Evolutionary conservation across 352 stramenopile genomes (phyloP).

Genomic region (Pythium phragmiticola): DNA sequence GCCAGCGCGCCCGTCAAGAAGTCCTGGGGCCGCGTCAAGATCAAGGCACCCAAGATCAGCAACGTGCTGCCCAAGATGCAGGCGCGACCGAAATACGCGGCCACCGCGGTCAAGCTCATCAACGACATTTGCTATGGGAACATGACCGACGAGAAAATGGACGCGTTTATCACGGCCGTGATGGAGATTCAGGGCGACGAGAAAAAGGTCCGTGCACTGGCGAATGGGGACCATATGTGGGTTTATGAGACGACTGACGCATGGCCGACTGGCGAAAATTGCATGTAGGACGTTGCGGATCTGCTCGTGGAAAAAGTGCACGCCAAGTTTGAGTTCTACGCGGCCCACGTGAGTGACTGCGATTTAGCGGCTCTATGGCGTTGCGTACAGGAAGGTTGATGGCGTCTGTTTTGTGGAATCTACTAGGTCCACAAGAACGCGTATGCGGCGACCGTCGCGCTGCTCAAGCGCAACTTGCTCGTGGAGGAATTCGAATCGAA

Average conservation of each 20-base stretch:
- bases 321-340: slow-evolving; percentile 83
- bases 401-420: neutral
- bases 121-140: slow-evolving; percentile 83
- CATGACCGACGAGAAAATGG: slow-evolving; percentile 70
- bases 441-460: slow-evolving; percentile 58
- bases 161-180: slow-evolving; percentile 61
- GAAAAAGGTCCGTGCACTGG: slow-evolving; percentile 42
- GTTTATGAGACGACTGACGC: neutral
- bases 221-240: neutral
- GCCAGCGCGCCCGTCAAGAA: slow-evolving; percentile 78
- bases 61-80: slow-evolving; percentile 67
- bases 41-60: slow-evolving; percentile 74
- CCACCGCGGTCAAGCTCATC: slow-evolving; percentile 70
- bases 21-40: slow-evolving; percentile 70
- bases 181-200: slow-evolving; percentile 72
- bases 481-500: slow-evolving; percentile 81
- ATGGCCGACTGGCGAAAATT: neutral
- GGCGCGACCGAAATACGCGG: slow-evolving; percentile 55
- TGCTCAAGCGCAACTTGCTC: slow-evolving; percentile 80
- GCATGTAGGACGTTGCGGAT: slow-evolving; percentile 63
- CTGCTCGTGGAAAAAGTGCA: slow-evolving; percentile 84
- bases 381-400: neutral
- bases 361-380: too few relatives aligned
- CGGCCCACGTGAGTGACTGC: slow-evolving; percentile 45
- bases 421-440: slow-evolving; percentile 77